A percentile compares a stretch with the other conserved stretches of the same genome.
These are phyloP conservation scores for Entrophospora sp. DNA, from an alignment of 192 early-diverging fungal genomes.

Conservation along the genomic window DNA sequence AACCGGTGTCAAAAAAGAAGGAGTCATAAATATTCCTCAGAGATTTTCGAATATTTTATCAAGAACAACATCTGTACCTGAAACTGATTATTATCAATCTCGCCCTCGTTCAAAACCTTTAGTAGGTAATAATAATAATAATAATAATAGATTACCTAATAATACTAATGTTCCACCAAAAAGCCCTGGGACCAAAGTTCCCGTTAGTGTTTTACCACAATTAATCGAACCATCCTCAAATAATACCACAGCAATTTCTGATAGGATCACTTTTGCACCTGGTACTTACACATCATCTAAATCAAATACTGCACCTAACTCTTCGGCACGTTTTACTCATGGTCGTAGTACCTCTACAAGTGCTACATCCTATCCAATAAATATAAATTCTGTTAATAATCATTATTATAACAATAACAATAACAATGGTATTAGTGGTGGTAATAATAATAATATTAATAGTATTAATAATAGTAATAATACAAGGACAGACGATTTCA, in stretches of 20 bases:
- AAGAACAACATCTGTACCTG: conserved; percentile 12
- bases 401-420: not conserved
- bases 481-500: conserved; percentile 5
- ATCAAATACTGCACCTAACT: no score
- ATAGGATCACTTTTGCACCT: not conserved
- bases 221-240: not conserved
- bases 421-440: not conserved
- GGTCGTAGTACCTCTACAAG: conserved; percentile 7
- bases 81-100: conserved; percentile 11
- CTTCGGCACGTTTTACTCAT: conserved; percentile 12
- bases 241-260: not conserved
- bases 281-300: not conserved
- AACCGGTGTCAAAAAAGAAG: conserved; percentile 15
- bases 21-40: not conserved
- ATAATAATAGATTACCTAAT: not conserved
- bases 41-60: conserved; percentile 12
- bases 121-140: not conserved
- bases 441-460: no score
- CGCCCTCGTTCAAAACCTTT: conserved; percentile 11
- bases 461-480: no score
- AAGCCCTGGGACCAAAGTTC: not conserved
- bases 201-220: conserved; percentile 18
- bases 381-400: no score
- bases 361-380: no score
- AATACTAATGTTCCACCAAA: not conserved